phyloP scores from a whole-genome alignment of 129 eudicot genomes.

The Flaveria brownii region DNA sequence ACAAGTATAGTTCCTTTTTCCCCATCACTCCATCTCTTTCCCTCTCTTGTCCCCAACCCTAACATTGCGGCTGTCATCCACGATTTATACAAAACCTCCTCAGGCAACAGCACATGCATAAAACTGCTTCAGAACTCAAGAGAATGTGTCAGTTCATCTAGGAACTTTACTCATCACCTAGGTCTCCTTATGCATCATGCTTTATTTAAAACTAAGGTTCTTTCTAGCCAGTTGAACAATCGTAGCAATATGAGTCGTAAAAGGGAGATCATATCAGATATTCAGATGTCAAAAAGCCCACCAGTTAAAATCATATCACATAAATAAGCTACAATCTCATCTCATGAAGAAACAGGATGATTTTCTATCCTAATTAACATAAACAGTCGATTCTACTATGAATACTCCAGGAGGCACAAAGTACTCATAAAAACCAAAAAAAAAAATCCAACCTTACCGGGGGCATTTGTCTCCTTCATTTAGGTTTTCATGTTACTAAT shows the following conservation, averaged over 20 bases:
- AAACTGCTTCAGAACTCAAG: background rate
- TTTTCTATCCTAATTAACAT: background rate
- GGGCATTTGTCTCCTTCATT: background rate
- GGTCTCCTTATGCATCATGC: background rate
- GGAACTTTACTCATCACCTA: background rate
- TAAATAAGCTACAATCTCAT: background rate
- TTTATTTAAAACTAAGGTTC: background rate
- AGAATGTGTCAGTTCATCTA: background rate
- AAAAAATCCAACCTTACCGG: background rate
- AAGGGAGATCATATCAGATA: background rate
- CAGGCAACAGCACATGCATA: background rate
- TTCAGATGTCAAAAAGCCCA: slow-evolving; percentile 9
- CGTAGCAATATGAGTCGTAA: background rate
- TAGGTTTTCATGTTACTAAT: slow-evolving; percentile 10
- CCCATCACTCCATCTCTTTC: too few species aligned
- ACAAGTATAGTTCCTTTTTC: too few species aligned
- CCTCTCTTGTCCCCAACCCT: background rate
- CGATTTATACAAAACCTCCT: background rate
- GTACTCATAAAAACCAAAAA: background rate
- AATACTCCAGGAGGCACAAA: background rate
- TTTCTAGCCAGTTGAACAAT: background rate
- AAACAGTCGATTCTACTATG: background rate
- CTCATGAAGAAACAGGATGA: background rate
- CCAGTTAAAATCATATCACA: slow-evolving; percentile 7
- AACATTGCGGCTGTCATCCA: background rate